phyloP scores from a whole-genome alignment of 2,329 filamentous ascomycete species.

The Corynespora cassiicola region DNA sequence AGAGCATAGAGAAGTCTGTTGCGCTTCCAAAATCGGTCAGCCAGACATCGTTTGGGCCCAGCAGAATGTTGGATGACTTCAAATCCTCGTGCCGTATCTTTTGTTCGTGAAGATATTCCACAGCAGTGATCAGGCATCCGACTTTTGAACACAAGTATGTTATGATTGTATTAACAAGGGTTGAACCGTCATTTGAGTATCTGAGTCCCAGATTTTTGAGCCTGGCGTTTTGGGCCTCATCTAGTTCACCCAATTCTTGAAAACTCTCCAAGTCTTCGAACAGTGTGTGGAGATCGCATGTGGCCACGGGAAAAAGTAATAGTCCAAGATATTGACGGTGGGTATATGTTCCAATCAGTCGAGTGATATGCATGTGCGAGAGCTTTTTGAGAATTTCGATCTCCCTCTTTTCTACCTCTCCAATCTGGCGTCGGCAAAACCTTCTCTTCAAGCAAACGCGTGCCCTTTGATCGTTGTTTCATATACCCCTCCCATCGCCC shows the following conservation, averaged over 20 bases:
- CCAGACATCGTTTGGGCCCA: slow-evolving; percentile 16
- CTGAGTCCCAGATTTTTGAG: slow-evolving; percentile 7
- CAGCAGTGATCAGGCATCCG: slow-evolving; percentile 23
- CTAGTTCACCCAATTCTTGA: slow-evolving; percentile 1
- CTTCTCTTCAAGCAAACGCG: slow-evolving; percentile 26
- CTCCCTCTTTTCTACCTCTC: slow-evolving; percentile 21
- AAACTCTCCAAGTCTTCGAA: slow-evolving; percentile 24
- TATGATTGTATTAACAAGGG: background rate
- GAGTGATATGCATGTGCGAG: slow-evolving; percentile 24
- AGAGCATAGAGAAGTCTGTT: slow-evolving; percentile 27
- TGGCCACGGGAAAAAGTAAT: slow-evolving; percentile 24
- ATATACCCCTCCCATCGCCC: slow-evolving; percentile 24
- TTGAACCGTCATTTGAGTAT: too few relatives aligned
- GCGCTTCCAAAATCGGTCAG: slow-evolving; percentile 30
- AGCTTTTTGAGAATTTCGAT: slow-evolving; percentile 30
- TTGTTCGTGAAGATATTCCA: slow-evolving; percentile 25
- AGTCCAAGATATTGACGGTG: slow-evolving; percentile 20
- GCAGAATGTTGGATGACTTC: slow-evolving; percentile 25
- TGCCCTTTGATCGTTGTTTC: slow-evolving; percentile 17
- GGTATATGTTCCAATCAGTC: slow-evolving; percentile 27
- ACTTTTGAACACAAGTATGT: slow-evolving; percentile 16
- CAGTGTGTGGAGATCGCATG: slow-evolving; percentile 24
- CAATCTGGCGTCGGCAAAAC: slow-evolving; percentile 16
- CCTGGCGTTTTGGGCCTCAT: slow-evolving; percentile 3
- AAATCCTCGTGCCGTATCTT: slow-evolving; percentile 29